Conservation (phyloP, 805 yeast species). For the Lipomyces starkeyi region DNA sequence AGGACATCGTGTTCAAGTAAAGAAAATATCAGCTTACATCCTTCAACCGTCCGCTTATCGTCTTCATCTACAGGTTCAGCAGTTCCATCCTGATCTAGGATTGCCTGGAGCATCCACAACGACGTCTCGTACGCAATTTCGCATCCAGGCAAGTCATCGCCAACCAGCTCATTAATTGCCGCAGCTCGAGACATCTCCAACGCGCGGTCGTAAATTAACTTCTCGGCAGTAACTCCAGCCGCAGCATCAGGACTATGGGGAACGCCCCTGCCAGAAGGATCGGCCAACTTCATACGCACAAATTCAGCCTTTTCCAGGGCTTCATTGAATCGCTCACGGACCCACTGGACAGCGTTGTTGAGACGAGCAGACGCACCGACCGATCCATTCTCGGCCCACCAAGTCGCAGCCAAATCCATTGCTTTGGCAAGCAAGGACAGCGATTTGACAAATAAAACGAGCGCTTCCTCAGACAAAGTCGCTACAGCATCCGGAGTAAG, state of each 20-base stretch:
- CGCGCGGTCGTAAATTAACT: constrained; percentile 78
- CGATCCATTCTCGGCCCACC: constrained; percentile 73
- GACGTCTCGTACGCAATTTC: constrained; percentile 90
- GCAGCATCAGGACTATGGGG: constrained; percentile 4
- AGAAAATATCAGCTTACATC: constrained; percentile 46
- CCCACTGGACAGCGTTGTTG: constrained; percentile 80
- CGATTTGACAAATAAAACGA: constrained; percentile 81
- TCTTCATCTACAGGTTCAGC: constrained; percentile 70
- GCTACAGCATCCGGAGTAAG: constrained; percentile 49
- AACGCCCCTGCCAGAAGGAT: constrained; percentile 23
- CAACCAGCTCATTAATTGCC: constrained; percentile 82
- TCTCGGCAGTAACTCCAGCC: constrained; percentile 64
- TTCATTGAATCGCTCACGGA: constrained; percentile 85
- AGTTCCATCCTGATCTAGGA: constrained; percentile 53
- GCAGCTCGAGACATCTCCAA: constrained; percentile 91
- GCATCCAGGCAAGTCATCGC: constrained; percentile 75
- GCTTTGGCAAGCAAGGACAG: constrained; percentile 82
- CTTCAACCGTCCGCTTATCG: constrained; percentile 76
- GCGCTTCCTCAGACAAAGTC: constrained; percentile 78
- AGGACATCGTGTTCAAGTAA: not conserved
- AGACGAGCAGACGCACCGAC: constrained; percentile 43
- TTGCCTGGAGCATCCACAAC: constrained; percentile 93
- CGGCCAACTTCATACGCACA: constrained; percentile 51
- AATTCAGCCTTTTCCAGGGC: constrained; percentile 87
- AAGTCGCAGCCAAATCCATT: constrained; percentile 80